phyloP scores from a whole-genome alignment of 129 eudicot genomes.

The Saposhnikovia divaricata region DNA sequence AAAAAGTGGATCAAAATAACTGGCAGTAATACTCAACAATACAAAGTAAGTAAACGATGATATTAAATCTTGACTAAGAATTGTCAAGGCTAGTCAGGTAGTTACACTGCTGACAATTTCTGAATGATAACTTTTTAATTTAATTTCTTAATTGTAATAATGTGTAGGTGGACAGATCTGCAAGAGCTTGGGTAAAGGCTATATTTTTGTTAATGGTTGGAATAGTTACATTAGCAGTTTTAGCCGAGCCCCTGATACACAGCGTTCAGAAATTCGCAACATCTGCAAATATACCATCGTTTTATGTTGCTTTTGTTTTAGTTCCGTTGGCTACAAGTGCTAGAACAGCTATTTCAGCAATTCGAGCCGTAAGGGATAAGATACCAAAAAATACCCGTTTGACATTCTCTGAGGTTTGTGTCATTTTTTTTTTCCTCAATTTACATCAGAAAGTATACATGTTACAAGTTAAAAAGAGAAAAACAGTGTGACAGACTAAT shows the following conservation, averaged over 20 bases:
- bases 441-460: background rate
- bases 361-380: slow-evolving; percentile 30
- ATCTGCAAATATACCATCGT: slow-evolving; percentile 45
- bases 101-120: background rate
- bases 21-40: slow-evolving; percentile 19
- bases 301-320: slow-evolving; percentile 42
- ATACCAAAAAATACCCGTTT: slow-evolving; percentile 42
- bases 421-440: background rate
- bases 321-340: slow-evolving; percentile 63
- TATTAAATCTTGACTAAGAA: background rate
- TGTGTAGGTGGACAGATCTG: slow-evolving; percentile 36
- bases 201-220: slow-evolving; percentile 36
- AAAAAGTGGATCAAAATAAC: slow-evolving; percentile 30
- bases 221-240: slow-evolving; percentile 33
- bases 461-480: background rate
- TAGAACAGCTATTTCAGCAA: slow-evolving; percentile 44
- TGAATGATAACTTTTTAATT: background rate
- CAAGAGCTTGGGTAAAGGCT: slow-evolving; percentile 45
- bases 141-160: background rate
- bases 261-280: slow-evolving; percentile 49
- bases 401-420: slow-evolving; percentile 68
- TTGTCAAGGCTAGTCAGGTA: background rate
- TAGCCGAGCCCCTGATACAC: slow-evolving; percentile 67
- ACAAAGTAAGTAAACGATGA: slow-evolving; percentile 26
- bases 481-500: background rate